Evolutionary conservation across 2,329 filamentous ascomycete genomes (phyloP).

Genomic region (Colletotrichum phormii): DNA sequence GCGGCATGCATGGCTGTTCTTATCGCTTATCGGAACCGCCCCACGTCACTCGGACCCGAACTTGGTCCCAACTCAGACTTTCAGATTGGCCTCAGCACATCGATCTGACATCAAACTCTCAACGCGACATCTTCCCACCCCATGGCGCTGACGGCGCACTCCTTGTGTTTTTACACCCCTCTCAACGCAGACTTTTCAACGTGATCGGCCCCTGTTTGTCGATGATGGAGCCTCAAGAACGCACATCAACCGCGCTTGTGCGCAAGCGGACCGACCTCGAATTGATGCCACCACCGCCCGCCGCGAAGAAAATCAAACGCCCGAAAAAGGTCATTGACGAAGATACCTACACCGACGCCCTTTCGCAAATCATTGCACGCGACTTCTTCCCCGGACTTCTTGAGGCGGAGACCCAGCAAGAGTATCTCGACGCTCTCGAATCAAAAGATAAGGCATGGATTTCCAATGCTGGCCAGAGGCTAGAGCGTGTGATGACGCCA

Average conservation of each 20-base stretch:
- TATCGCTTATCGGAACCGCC: constrained; percentile 13
- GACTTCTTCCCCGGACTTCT: constrained; percentile 96
- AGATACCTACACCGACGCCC: constrained; percentile 88
- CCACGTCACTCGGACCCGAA: constrained; percentile 8
- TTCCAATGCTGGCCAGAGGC: constrained; percentile 77
- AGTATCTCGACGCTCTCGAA: constrained; percentile 91
- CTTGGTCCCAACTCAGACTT: constrained; percentile 2
- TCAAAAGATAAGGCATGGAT: constrained; percentile 91
- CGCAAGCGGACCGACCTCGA: constrained; percentile 76
- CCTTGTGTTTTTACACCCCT: background rate
- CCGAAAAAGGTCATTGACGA: constrained; percentile 91
- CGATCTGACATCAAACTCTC: background rate
- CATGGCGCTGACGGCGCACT: background rate
- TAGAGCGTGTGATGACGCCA: constrained; percentile 86
- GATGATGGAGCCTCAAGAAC: constrained; percentile 51
- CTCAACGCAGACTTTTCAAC: background rate
- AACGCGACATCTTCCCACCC: background rate
- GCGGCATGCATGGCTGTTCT: background rate
- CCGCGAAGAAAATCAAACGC: constrained; percentile 89
- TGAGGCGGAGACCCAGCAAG: constrained; percentile 87
- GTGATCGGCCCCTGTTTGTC: background rate
- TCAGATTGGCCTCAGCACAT: constrained; percentile 2
- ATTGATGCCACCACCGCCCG: constrained; percentile 89
- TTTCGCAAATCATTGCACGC: constrained; percentile 94
- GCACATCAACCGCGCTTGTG: constrained; percentile 68